A percentile compares a stretch with the other conserved stretches of the same genome.
Conservation (phyloP, 1,284 basidiomycete species). For the Apiotrichum siamense region DNA sequence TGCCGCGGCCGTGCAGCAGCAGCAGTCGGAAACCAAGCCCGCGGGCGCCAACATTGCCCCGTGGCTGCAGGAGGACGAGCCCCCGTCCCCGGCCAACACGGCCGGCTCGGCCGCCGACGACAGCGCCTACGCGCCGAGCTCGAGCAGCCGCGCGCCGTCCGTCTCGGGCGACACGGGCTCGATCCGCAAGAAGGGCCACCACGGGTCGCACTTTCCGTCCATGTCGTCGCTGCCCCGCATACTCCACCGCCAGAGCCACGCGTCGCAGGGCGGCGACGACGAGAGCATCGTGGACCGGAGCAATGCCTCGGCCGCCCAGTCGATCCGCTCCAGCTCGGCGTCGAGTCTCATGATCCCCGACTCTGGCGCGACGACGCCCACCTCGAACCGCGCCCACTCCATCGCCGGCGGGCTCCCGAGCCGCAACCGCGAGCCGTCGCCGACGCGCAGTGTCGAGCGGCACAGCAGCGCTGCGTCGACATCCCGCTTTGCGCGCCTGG, state of each 20-base stretch:
- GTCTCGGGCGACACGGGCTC: not conserved
- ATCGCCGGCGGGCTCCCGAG: not conserved
- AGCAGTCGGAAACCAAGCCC: constrained; percentile 1
- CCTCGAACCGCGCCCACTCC: not conserved
- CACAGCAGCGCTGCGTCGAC: not conserved
- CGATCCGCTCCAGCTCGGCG: constrained; percentile 9
- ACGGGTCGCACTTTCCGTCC: constrained; percentile 28
- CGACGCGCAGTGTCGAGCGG: not conserved
- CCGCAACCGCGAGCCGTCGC: not conserved
- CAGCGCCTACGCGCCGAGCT: not conserved
- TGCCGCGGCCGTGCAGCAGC: constrained; percentile 10
- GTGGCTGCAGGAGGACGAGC: constrained; percentile 38
- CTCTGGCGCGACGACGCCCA: constrained; percentile 5
- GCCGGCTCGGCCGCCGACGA: not conserved
- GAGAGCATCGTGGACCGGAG: constrained; percentile 2
- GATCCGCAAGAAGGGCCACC: constrained; percentile 10
- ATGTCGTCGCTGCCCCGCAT: constrained; percentile 25
- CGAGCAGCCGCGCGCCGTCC: not conserved
- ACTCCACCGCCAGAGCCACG: constrained; percentile 5
- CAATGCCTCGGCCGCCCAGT: not conserved
- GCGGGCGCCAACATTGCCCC: constrained; percentile 39
- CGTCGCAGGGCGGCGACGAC: constrained; percentile 3
- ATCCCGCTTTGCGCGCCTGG: constrained; percentile 21
- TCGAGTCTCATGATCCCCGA: constrained; percentile 7
- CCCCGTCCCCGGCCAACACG: constrained; percentile 3